Evolutionary conservation across 1,284 basidiomycete genomes (phyloP), one percentile per base, ranked within the genome.

Genomic region (Ganoderma multipileum): DNA sequence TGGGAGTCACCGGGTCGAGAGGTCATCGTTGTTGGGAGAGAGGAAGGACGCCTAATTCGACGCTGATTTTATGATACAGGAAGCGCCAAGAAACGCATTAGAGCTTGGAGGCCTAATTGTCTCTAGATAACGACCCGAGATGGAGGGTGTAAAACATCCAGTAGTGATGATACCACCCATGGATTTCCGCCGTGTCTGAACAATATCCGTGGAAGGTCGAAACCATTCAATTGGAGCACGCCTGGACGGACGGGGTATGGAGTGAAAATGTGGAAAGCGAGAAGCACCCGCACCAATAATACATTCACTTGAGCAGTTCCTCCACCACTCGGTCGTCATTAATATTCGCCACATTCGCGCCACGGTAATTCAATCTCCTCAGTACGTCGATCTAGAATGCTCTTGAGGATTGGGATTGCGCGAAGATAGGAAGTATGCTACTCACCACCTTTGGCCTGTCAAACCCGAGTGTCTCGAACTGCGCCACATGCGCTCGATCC

Each of bases 281-380:
- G 55, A 26, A 54, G 61, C 30, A 69, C 62, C 36, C 58, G 38
- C 39, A 60, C 61, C 68, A 68, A 16, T 57, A 47, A 62, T 69
- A 68, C 71, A 70, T 68, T 75, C 69, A 77, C 66, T 86, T 87
- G 75, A 90, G 78, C 61, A 90, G 76, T 78, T 89, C 86, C 77
- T 89, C 85, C 42, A 90, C 84, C 42, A 91, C 81, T 68, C 83
- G 82, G 75, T 91, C 88, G 71, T 90, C 88, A 64, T 84, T 81
- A 71, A 91, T 89, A 72, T 86, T 88, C 42, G 82, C 78, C 54
- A 86, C 85, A 74, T 92, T 91, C 33, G 84, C 82, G 16, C 95
- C 97, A 23, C 97, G 90, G 82, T 99, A 99, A 81, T 99, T 98
- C 79, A 98, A 80, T 74, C 92, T 87, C 75, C 93, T 90, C 71